Percentiles rank a stretch among this genome's conserved stretches.
Conservation (phyloP, 257 asterid species). For the Solanum microdontum region DNA sequence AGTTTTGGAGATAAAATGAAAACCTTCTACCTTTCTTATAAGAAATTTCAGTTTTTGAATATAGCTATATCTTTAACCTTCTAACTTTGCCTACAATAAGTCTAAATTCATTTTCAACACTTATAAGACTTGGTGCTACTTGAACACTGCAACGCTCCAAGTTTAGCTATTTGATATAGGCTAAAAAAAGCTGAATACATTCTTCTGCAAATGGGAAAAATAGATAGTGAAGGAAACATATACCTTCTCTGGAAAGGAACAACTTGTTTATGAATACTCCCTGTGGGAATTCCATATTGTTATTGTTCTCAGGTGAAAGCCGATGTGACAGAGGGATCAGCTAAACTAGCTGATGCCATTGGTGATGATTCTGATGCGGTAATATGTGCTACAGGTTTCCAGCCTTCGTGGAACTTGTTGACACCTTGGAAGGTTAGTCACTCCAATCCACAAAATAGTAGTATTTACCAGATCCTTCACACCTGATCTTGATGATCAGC, state of each 20-base stretch:
- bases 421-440: conserved; percentile 83
- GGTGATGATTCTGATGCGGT: conserved; percentile 92
- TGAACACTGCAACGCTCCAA: background rate
- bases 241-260: background rate
- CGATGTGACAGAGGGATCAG: conserved; percentile 84
- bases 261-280: background rate
- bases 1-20: background rate
- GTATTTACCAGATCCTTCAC: background rate
- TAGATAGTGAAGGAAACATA: background rate
- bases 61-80: background rate
- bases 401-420: conserved; percentile 64
- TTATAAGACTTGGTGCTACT: background rate
- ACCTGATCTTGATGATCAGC: background rate
- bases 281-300: background rate
- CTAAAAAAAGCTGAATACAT: background rate
- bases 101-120: background rate
- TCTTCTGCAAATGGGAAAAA: background rate
- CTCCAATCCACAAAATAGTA: background rate
- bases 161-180: background rate
- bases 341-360: conserved; percentile 67
- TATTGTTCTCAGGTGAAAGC: conserved; percentile 58
- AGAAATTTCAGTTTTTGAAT: background rate
- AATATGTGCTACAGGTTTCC: conserved; percentile 88
- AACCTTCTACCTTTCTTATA: background rate
- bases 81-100: background rate